Conservation (phyloP, 345 rosid genomes). For the Raphanus sativus region DNA sequence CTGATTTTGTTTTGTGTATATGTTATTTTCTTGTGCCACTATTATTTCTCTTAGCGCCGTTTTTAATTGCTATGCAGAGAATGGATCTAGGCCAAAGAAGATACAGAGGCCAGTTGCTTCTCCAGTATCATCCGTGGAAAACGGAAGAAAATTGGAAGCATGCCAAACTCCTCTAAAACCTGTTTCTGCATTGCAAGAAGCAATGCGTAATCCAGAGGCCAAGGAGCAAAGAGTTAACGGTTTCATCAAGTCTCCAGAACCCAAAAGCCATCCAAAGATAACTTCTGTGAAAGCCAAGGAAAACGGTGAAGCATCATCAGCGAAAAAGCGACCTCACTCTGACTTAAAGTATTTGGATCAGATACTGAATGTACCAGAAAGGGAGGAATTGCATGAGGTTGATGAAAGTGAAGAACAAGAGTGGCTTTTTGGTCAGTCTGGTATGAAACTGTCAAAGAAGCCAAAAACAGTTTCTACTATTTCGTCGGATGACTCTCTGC, state of each 20-base stretch:
- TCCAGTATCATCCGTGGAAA: conserved; percentile 43
- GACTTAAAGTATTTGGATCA: conserved; percentile 59
- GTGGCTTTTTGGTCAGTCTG: conserved; percentile 55
- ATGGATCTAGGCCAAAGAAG: conserved; percentile 50
- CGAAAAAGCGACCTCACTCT: conserved; percentile 63
- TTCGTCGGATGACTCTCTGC: conserved; percentile 25
- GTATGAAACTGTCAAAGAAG: conserved; percentile 35
- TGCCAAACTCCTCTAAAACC: conserved; percentile 32
- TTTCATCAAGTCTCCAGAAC: conserved; percentile 32
- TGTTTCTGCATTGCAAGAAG: conserved; percentile 35
- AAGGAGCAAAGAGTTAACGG: conserved; percentile 55
- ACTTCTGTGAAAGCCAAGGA: conserved; percentile 38
- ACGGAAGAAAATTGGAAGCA: conserved; percentile 47
- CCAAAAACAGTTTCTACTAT: conserved; percentile 30
- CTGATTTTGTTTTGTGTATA: neutral
- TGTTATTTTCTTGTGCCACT: conserved; percentile 1
- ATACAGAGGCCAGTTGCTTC: conserved; percentile 39
- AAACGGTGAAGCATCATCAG: conserved; percentile 41
- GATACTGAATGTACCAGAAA: conserved; percentile 56
- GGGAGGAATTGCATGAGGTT: conserved; percentile 45
- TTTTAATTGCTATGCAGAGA: conserved; percentile 45
- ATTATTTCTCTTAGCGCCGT: conserved; percentile 22
- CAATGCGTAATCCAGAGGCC: conserved; percentile 35
- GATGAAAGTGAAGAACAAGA: conserved; percentile 51
- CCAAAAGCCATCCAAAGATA: conserved; percentile 32